phyloP scores from a whole-genome alignment of 768 basidiomycete species.

The Mycena chlorophos region DNA sequence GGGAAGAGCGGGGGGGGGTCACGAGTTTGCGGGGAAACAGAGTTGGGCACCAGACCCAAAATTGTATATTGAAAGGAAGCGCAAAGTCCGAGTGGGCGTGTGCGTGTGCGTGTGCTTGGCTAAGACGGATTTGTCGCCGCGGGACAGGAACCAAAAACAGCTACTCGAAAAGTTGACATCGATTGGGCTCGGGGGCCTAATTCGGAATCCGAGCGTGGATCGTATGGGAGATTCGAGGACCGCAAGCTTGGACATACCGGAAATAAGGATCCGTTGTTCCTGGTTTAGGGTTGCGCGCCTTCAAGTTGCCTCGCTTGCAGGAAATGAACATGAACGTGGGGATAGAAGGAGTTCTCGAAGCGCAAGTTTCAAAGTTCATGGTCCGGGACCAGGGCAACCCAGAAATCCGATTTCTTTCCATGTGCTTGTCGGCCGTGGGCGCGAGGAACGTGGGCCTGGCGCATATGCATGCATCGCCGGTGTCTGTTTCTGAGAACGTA shows the following conservation, averaged over 20 bases:
- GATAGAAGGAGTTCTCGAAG: no score
- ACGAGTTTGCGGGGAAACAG: constrained; percentile 22
- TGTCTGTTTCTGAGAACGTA: no score
- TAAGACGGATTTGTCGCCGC: neutral
- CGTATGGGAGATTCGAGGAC: neutral
- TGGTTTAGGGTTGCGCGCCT: neutral
- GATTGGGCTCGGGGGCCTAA: constrained; percentile 3
- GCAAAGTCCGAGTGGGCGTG: neutral
- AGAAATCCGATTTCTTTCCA: no score
- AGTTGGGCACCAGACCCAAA: constrained; percentile 3
- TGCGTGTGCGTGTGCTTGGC: no score
- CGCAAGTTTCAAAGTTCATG: no score
- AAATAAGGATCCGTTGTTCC: neutral
- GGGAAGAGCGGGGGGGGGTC: constrained; percentile 14
- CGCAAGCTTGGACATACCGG: neutral
- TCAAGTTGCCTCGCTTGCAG: neutral
- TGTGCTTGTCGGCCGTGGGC: no score
- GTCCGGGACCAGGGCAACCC: no score
- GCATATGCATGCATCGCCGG: no score
- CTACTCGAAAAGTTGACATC: constrained; percentile 16
- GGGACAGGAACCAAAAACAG: neutral
- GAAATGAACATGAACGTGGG: neutral
- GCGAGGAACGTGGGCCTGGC: no score
- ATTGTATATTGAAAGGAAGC: neutral
- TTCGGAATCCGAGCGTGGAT: neutral